Base-by-base conservation (phyloP, 495 filamentous ascomycete species). In the Delitschia confertaspora region DNA sequence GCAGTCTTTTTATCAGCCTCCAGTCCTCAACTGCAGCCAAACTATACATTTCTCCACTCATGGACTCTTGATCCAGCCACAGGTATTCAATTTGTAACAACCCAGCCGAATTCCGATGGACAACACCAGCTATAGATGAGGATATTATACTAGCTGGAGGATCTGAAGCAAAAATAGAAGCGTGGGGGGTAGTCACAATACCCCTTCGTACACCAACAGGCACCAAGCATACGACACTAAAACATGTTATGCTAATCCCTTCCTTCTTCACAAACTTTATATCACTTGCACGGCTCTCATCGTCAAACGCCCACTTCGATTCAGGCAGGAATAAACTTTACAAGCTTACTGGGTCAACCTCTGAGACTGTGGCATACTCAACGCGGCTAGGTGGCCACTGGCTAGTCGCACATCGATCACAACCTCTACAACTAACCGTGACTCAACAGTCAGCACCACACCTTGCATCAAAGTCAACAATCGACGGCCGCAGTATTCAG, bases 81-180 rank as follows among this genome's bases (percentile, higher is more conserved):
- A 4, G 32, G 24, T 37, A 37, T 38, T 32, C 42, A 45, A 38
- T 45, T 22, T 45, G 32, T 19, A 45, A 45, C 42, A 45, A 45
- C 20, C 42, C 42, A 7, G 20, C 42, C 3, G 30, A 45, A 18
- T 45, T 45, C 32, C 31, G 26, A 24, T 45, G 18, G 42, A 36
- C 35, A 14, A 4, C 14, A 6, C 31, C 42, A 18, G 42, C 33
- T 2, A 4, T 16, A 21, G 19, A 22, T 37, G 20, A 42, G 13
- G 38, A 42, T 32, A 20, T 33, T 14, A 19, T 42, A 33, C 38
- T 42, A 7, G 24, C 38, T 6, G 38, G 42, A 11, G 22, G 32
- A 3, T 22, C 30, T 21, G 32, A 45, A 24, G 26, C 17, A 14
- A 11, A 10, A 13, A 45, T 45, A 7, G 10, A 36, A 10, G 42